Evolutionary conservation across 176 grass and related monocot genomes (phyloP).

Genomic region (Oryza coarctata): DNA sequence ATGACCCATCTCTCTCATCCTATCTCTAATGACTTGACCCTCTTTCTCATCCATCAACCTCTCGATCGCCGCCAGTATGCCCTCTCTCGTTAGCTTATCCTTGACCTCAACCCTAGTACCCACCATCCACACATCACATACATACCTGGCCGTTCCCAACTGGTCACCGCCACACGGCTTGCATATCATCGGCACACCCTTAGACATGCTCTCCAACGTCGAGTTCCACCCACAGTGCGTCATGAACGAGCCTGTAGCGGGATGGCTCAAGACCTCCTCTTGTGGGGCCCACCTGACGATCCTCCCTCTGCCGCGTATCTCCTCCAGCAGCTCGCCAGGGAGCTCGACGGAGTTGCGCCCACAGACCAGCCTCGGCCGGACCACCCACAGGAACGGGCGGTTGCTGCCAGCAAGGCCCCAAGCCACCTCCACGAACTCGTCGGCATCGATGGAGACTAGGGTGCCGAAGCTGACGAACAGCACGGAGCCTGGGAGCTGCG

Average conservation of each 20-base stretch:
- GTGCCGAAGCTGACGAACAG: conserved; percentile 15
- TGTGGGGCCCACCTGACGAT: conserved; percentile 37
- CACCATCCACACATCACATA: conserved; percentile 19
- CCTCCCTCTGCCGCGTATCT: neutral
- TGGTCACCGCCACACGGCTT: conserved; percentile 4
- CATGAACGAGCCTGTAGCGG: neutral
- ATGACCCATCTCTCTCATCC: neutral
- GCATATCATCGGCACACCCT: conserved; percentile 30
- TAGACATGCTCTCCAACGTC: conserved; percentile 10
- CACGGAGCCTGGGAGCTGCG: neutral
- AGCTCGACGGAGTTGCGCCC: neutral
- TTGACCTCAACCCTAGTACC: neutral
- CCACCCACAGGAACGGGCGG: conserved; percentile 32
- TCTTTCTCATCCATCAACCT: neutral
- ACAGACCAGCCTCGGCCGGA: neutral
- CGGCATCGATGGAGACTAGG: neutral
- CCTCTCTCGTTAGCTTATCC: neutral
- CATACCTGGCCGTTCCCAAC: neutral
- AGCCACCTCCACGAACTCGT: neutral
- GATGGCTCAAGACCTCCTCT: conserved; percentile 14
- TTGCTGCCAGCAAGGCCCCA: neutral
- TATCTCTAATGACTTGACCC: neutral
- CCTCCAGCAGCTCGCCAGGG: neutral
- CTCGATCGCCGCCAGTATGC: neutral
- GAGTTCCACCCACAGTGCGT: conserved; percentile 59